phyloP scores from a whole-genome alignment of 2,329 filamentous ascomycete genomes.

The Coniochaeta sp. region DNA sequence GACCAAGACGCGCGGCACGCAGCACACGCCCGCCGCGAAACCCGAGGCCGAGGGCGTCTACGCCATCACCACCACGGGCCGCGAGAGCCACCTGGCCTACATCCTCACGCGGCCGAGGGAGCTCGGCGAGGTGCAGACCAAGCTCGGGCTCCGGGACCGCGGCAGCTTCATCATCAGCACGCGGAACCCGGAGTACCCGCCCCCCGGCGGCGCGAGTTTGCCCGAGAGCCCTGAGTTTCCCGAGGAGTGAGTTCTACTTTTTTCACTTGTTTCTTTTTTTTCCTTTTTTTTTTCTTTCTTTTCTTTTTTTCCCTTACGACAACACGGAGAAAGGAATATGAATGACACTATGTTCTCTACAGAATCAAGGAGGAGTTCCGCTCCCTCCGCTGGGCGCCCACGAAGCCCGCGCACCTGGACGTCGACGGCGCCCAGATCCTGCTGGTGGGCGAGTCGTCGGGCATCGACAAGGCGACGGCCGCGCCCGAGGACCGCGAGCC shows the following conservation, averaged over 20 bases:
- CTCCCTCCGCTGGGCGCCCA: slow-evolving; percentile 65
- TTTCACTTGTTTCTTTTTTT: not conserved
- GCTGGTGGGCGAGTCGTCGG: slow-evolving; percentile 64
- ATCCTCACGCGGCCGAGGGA: slow-evolving; percentile 67
- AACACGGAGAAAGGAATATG: too few relatives aligned
- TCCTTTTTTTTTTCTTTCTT: too few relatives aligned
- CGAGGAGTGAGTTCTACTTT: slow-evolving; percentile 45
- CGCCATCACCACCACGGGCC: slow-evolving; percentile 61
- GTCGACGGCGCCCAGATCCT: slow-evolving; percentile 71
- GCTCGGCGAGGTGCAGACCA: slow-evolving; percentile 64
- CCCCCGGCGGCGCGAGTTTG: slow-evolving; percentile 52
- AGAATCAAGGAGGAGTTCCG: slow-evolving; percentile 40
- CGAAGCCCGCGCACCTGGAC: slow-evolving; percentile 66
- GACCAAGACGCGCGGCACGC: slow-evolving; percentile 67
- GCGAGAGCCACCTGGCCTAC: slow-evolving; percentile 72
- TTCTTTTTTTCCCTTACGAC: too few relatives aligned
- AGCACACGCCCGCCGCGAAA: slow-evolving; percentile 60
- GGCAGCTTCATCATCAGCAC: slow-evolving; percentile 74
- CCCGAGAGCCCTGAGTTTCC: slow-evolving; percentile 63
- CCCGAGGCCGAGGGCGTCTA: slow-evolving; percentile 84
- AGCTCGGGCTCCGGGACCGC: slow-evolving; percentile 62
- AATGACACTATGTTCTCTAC: too few relatives aligned
- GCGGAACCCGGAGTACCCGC: slow-evolving; percentile 68
- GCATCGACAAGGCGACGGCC: slow-evolving; percentile 48
- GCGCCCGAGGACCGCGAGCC: slow-evolving; percentile 47